Evolutionary conservation across 2,329 filamentous ascomycete species (phyloP), one percentile per base, ranked within the genome.

Genomic region (Xylariaceae sp.): DNA sequence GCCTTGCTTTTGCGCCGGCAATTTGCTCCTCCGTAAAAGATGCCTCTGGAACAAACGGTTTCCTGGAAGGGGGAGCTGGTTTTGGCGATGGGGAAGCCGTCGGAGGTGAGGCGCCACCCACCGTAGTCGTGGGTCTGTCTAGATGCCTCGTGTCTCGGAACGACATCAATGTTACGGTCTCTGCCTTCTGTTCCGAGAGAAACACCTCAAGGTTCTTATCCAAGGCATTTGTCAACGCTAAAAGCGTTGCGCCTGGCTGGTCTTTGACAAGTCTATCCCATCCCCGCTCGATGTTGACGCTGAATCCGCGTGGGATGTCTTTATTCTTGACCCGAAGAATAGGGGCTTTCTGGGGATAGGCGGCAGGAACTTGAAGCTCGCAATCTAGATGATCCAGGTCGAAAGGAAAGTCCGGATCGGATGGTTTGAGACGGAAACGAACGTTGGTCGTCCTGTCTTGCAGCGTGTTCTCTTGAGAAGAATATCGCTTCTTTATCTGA

Each of bases 351-450:
- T 75, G 73, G 18, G 89, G 90, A 71, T 90, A 93, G 18, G 73
- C 73, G 9, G 68, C 70, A 1, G 90, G 90, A 19, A 95, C 79
- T 48, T 77, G 80, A 40, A 95, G 74, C 43, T 84, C 78, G 69
- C 89, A 93, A 41, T 89, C 80, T 29, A 95, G 77, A 40, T 81
- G 77, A 21, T 85, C 81, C 67, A 93, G 77, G 59, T 92, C 89
- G 71, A 90, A 93, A 0, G 90, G 89, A 66, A 95, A 93, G 67
- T 95, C 90, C 0, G 90, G 90, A 69, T 95, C 90, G 5, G 90
- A 91, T 4, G 90, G 90, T 12, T 74, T 75, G 59, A 95, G 74
- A 49, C 79, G 83, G 71, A 93, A 90, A 9, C 77, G 74, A 40
- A 93, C 73, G 16, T 82, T 79, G 0, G 83, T 84, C 2, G 78